A percentile compares a stretch with the other conserved stretches of the same genome.
Evolutionary conservation across 441 rosid genomes (phyloP).

Genomic region (Cnidoscolus chayamansa): DNA sequence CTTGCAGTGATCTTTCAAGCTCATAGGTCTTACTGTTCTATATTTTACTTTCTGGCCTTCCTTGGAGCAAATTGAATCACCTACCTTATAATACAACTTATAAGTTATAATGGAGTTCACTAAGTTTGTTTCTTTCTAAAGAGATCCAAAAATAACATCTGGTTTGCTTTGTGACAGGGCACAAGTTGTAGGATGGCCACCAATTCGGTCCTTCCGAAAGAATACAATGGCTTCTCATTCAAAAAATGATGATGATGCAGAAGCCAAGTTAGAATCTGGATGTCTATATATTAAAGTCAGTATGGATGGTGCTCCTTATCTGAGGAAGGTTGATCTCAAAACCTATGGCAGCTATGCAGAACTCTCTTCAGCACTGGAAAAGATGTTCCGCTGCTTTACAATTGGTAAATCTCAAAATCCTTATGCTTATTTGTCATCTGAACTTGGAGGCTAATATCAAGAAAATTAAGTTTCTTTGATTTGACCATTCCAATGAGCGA

Average conservation of each 20-base stretch:
- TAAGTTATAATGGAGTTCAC: neutral
- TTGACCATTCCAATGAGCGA: neutral
- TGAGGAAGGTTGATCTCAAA: constrained; percentile 70
- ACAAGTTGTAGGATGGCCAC: constrained; percentile 88
- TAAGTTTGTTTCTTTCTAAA: neutral
- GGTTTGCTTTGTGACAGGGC: constrained; percentile 41
- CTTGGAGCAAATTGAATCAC: neutral
- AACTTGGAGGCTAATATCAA: neutral
- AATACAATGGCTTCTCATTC: constrained; percentile 60
- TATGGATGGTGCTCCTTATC: constrained; percentile 83
- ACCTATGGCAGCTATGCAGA: constrained; percentile 55
- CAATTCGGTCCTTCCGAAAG: constrained; percentile 73
- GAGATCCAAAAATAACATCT: neutral
- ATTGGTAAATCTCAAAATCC: constrained; percentile 37
- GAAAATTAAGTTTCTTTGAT: neutral
- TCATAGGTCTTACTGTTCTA: neutral
- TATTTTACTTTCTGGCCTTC: neutral
- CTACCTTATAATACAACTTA: neutral
- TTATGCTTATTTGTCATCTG: neutral
- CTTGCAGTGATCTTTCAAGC: neutral
- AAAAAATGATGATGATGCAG: constrained; percentile 42
- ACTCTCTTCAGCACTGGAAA: constrained; percentile 62
- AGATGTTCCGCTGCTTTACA: constrained; percentile 79
- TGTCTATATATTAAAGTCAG: constrained; percentile 70
- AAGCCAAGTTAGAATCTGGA: constrained; percentile 40